Percentiles rank a stretch among this genome's conserved stretches.
These are phyloP conservation scores for Monosporozyma aerobia DNA, from an alignment of 805 yeast species.

Conservation along the genomic window DNA sequence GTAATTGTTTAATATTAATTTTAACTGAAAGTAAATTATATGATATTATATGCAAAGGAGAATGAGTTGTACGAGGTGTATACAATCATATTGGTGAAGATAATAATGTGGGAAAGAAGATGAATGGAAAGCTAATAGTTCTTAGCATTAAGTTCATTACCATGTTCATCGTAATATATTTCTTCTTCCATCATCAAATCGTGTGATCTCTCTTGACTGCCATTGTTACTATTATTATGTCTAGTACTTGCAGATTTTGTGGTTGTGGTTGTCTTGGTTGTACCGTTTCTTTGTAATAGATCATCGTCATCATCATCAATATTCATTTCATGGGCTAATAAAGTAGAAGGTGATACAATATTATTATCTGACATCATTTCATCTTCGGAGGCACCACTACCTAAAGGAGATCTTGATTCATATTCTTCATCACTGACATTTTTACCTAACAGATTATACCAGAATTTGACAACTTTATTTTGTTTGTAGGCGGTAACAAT, in stretches of 20 bases:
- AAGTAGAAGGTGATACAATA: background rate
- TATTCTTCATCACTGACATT: constrained; percentile 17
- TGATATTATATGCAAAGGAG: background rate
- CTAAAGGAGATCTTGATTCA: constrained; percentile 20
- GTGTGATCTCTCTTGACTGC: constrained; percentile 10
- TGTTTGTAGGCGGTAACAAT: constrained; percentile 22
- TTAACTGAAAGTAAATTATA: too few relatives aligned
- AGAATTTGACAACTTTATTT: constrained; percentile 16
- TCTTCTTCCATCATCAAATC: constrained; percentile 18
- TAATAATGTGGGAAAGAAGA: background rate
- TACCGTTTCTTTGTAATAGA: background rate
- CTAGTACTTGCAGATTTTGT: background rate
- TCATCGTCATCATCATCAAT: background rate
- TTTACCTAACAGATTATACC: constrained; percentile 18
- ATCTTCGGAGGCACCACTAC: constrained; percentile 10
- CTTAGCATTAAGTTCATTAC: constrained; percentile 18
- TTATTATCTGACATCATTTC: constrained; percentile 2
- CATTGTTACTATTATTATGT: background rate
- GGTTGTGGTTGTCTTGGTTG: background rate
- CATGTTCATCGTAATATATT: constrained; percentile 16
- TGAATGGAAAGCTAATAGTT: constrained; percentile 8
- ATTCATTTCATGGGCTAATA: background rate
- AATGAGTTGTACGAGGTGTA: background rate
- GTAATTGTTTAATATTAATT: too few relatives aligned
- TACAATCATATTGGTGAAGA: background rate